Conservation (phyloP, 495 filamentous ascomycete species). For the Podospora australis region DNA sequence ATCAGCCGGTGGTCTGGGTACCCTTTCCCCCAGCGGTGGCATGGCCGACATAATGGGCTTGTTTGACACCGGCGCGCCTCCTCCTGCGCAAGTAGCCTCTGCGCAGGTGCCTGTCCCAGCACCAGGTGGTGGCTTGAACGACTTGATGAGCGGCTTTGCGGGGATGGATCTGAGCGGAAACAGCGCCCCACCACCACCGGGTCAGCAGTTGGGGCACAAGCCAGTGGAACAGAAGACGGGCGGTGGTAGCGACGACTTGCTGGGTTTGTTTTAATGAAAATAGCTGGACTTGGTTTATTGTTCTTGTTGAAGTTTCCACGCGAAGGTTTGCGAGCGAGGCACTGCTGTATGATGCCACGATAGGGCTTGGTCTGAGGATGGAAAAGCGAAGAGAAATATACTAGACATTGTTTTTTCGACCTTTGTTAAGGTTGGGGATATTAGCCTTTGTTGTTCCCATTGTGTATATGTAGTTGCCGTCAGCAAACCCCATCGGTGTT, state of each 20-base stretch:
- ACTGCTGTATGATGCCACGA: too few species aligned
- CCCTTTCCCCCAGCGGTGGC: conserved; percentile 45
- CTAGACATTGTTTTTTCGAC: too few species aligned
- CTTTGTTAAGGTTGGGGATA: too few species aligned
- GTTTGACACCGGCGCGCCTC: conserved; percentile 47
- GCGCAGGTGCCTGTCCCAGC: conserved; percentile 12
- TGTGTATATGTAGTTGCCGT: too few species aligned
- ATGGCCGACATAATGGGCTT: conserved; percentile 90
- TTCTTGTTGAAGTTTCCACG: too few species aligned
- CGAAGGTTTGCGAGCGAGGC: too few species aligned
- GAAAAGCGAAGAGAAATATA: too few species aligned
- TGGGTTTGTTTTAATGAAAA: conserved; percentile 80
- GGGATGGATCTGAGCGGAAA: conserved; percentile 65
- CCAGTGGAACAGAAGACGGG: conserved; percentile 34
- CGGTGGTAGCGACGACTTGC: conserved; percentile 78
- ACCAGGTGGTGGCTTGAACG: conserved; percentile 33
- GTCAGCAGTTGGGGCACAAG: conserved; percentile 39
- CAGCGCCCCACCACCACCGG: conserved; percentile 51
- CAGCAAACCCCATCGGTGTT: too few species aligned
- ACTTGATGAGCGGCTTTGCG: conserved; percentile 79
- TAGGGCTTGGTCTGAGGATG: too few species aligned
- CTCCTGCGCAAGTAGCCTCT: conserved; percentile 24
- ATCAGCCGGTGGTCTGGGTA: conserved; percentile 21
- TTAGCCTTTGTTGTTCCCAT: too few species aligned
- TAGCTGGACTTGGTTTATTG: neutral